Evolutionary conservation across 768 basidiomycete species (phyloP).

Genomic region (Suillus fuscotomentosus): DNA sequence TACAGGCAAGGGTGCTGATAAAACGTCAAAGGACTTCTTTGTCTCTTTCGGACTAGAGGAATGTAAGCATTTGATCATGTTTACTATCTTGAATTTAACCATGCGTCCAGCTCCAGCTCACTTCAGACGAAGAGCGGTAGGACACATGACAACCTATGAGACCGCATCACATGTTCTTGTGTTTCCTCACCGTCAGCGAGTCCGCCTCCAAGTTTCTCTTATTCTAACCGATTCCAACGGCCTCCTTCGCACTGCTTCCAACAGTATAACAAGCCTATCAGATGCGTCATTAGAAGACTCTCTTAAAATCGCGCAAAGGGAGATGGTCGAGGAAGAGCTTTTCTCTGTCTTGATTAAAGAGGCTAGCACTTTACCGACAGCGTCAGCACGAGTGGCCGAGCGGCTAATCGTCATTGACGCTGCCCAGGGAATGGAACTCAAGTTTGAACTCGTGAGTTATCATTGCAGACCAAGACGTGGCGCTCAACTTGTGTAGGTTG

Average conservation of each 20-base stretch:
- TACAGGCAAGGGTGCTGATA: constrained; percentile 75
- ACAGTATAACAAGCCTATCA: constrained; percentile 31
- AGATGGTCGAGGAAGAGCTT: constrained; percentile 79
- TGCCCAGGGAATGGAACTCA: constrained; percentile 66
- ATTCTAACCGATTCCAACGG: constrained; percentile 34
- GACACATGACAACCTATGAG: constrained; percentile 55
- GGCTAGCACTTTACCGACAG: constrained; percentile 73
- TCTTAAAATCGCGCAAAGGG: constrained; percentile 61
- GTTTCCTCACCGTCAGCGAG: constrained; percentile 64
- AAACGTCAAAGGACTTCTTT: constrained; percentile 78
- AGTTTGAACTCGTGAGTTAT: constrained; percentile 66
- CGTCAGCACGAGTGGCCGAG: constrained; percentile 77
- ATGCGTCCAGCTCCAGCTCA: constrained; percentile 52
- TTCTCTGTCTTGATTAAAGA: constrained; percentile 73
- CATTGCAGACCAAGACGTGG: constrained; percentile 21
- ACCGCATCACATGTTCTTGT: constrained; percentile 43
- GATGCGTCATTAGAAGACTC: constrained; percentile 45
- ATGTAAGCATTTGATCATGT: constrained; percentile 47
- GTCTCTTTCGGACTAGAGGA: constrained; percentile 81
- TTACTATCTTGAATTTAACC: constrained; percentile 3
- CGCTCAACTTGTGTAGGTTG: constrained; percentile 29
- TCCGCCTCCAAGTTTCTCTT: constrained; percentile 63
- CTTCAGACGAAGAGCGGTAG: constrained; percentile 71
- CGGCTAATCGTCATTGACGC: constrained; percentile 73
- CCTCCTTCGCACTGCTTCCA: constrained; percentile 32